Evolutionary conservation across 2,329 filamentous ascomycete genomes (phyloP).

Genomic region (Neonectria faginata): DNA sequence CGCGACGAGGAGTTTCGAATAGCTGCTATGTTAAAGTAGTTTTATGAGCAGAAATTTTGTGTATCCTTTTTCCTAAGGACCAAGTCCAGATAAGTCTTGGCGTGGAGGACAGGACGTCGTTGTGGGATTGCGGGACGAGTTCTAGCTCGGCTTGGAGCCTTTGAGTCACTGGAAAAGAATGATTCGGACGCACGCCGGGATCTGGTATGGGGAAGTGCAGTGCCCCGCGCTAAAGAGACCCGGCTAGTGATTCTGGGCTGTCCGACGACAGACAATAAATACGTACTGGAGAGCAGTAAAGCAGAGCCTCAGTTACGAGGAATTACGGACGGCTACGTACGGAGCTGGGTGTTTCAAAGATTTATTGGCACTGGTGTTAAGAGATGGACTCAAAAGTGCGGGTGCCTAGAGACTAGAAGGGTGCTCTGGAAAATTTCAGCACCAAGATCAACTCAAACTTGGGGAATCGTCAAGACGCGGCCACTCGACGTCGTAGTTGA

Average conservation of each 20-base stretch:
- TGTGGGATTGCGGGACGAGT: slow-evolving; percentile 27
- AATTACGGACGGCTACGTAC: neutral
- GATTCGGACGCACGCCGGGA: slow-evolving; percentile 35
- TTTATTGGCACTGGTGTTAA: neutral
- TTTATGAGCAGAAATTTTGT: neutral
- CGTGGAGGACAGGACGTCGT: slow-evolving; percentile 3
- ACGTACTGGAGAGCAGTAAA: slow-evolving; percentile 7
- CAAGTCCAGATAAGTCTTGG: slow-evolving; percentile 6
- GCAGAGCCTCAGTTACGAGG: slow-evolving; percentile 26
- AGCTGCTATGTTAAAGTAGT: neutral
- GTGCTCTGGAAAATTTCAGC: neutral
- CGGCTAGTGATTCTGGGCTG: slow-evolving; percentile 20
- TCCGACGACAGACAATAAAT: neutral
- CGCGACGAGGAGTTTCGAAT: slow-evolving; percentile 1
- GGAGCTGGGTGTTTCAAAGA: too few species aligned
- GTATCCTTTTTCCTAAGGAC: neutral
- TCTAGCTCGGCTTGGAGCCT: slow-evolving; percentile 30
- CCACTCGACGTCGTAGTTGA: too few species aligned
- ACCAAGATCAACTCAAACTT: neutral
- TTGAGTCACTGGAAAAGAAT: slow-evolving; percentile 53
- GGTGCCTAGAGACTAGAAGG: neutral
- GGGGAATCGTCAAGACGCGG: too few species aligned
- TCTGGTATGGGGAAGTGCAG: slow-evolving; percentile 45
- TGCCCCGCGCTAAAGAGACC: slow-evolving; percentile 51
- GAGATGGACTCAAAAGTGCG: neutral